Evolutionary conservation across 345 rosid species (phyloP).

Genomic region (Arabis hirsuta): DNA sequence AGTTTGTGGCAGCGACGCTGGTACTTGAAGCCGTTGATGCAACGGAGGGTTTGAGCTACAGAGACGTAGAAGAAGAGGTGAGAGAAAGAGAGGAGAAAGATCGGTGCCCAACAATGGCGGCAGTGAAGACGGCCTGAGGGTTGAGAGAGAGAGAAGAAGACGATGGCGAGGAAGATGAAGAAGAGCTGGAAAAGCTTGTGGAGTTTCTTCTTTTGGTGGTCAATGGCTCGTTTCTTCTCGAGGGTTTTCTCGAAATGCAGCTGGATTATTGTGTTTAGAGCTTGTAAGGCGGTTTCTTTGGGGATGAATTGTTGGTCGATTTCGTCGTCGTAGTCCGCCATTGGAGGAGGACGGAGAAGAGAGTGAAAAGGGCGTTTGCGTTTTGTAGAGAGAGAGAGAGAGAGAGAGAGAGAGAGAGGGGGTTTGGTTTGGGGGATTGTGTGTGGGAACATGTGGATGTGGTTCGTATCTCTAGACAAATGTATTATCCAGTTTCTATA

Average conservation of each 20-base stretch:
- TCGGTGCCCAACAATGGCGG: slow-evolving; percentile 93
- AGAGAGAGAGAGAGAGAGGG: neutral
- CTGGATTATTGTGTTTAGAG: slow-evolving; percentile 90
- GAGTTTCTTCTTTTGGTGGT: slow-evolving; percentile 94
- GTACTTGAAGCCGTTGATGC: slow-evolving; percentile 98
- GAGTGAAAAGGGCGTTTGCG: too few species aligned
- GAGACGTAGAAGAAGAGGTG: slow-evolving; percentile 93
- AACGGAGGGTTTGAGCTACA: slow-evolving; percentile 87
- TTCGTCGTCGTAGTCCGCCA: slow-evolving; percentile 77
- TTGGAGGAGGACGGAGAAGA: slow-evolving; percentile 38
- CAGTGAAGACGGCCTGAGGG: slow-evolving; percentile 70
- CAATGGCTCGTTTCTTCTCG: slow-evolving; percentile 90
- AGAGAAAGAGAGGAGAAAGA: slow-evolving; percentile 74
- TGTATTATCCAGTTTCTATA: slow-evolving; percentile 5
- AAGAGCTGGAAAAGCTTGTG: slow-evolving; percentile 88
- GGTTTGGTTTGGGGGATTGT: neutral
- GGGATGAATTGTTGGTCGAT: slow-evolving; percentile 59
- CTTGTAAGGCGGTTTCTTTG: slow-evolving; percentile 88
- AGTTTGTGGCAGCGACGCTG: slow-evolving; percentile 98
- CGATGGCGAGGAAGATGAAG: slow-evolving; percentile 80
- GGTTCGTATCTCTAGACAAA: slow-evolving; percentile 43
- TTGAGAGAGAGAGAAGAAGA: slow-evolving; percentile 64
- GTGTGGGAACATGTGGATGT: slow-evolving; percentile 34
- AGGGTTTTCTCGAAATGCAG: slow-evolving; percentile 98
- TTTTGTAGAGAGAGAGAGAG: neutral